Evolutionary conservation across 768 basidiomycete genomes (phyloP), one percentile per base, ranked within the genome.

Genomic region (Trametes coccinea): DNA sequence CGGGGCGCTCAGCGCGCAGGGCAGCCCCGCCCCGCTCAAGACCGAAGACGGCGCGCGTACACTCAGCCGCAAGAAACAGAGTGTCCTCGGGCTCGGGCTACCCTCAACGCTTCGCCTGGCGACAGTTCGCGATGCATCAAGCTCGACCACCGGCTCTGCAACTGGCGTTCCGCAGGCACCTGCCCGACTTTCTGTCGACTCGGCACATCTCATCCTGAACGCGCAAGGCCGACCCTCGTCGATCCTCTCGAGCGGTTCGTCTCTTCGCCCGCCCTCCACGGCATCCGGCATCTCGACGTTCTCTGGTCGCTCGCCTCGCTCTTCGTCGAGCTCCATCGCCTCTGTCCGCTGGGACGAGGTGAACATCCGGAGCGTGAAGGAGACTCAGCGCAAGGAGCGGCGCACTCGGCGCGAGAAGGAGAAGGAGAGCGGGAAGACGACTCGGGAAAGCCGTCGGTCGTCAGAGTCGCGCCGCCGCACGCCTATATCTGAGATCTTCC

Each of bases 81-180:
- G 82, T 34, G 83, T 86, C 53, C 76, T 90, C 9, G 88, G 85
- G 0, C 72, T 89, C 2, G 87, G 87, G 0, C 64, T 88, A 14
- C 87, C 88, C 0, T 84, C 84, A 1, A 80, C 66, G 10, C 51
- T 67, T 40, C 66, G 63, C 29, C 62, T 61, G 9, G 45, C 53
- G 11, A 66, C 65, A 11, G 53, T 64, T 8, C 72, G 71, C 51
- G 61, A 66, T 34, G 52, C 53, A 10, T 70, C 70, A 2, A n/a
- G 57, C 16, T 59, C 63, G 1, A 55, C 61, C 4, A 53, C 56
- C 4, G 64, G 57, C n/a, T 62, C 66, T 10, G 49, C 60, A 9
- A 43, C 60, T 17, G 63, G 59, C 34, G 51, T 62, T 16, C 56
- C 61, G 3, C 63, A 59, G 31, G 57, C 67, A 0, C 59, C 66